These are phyloP conservation scores for Scheffersomyces quercinus DNA, from an alignment of 1,139 yeast genomes.

Conservation along the genomic window DNA sequence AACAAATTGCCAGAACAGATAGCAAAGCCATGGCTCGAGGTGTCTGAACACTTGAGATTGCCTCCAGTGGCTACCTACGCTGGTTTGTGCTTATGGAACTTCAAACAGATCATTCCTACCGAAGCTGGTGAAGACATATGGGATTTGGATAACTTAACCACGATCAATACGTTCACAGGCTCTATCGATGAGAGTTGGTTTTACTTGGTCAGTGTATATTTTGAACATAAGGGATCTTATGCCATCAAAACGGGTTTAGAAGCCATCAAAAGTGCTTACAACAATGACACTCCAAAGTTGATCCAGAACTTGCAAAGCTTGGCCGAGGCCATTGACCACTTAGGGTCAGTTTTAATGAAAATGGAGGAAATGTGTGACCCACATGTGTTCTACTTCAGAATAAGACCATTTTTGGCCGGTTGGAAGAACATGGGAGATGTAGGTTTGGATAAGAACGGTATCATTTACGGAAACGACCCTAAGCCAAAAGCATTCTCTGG, in stretches of 20 bases:
- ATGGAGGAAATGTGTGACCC: conserved; percentile 98
- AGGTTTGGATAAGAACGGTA: conserved; percentile 76
- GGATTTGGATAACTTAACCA: conserved; percentile 69
- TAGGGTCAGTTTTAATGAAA: conserved; percentile 73
- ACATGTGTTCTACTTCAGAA: conserved; percentile 79
- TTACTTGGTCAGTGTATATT: conserved; percentile 81
- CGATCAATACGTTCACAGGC: conserved; percentile 86
- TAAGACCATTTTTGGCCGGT: conserved; percentile 90
- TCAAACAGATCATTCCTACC: conserved; percentile 58
- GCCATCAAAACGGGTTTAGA: conserved; percentile 59
- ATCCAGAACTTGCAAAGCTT: conserved; percentile 53
- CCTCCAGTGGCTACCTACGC: conserved; percentile 92
- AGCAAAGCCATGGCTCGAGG: conserved; percentile 66
- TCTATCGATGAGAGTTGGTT: conserved; percentile 93
- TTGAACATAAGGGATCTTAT: conserved; percentile 79
- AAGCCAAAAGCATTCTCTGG: conserved; percentile 70
- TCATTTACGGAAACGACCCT: conserved; percentile 69
- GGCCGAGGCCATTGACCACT: conserved; percentile 73
- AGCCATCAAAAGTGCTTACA: conserved; percentile 49
- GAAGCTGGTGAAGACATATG: conserved; percentile 34
- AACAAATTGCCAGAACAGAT: conserved; percentile 67
- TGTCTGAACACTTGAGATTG: conserved; percentile 60
- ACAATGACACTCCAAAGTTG: conserved; percentile 38
- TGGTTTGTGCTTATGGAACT: conserved; percentile 87
- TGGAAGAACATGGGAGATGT: conserved; percentile 92